A percentile compares a stretch with the other conserved stretches of the same genome.
Conservation (phyloP, 1,284 basidiomycete genomes). For the Malassezia japonica region DNA sequence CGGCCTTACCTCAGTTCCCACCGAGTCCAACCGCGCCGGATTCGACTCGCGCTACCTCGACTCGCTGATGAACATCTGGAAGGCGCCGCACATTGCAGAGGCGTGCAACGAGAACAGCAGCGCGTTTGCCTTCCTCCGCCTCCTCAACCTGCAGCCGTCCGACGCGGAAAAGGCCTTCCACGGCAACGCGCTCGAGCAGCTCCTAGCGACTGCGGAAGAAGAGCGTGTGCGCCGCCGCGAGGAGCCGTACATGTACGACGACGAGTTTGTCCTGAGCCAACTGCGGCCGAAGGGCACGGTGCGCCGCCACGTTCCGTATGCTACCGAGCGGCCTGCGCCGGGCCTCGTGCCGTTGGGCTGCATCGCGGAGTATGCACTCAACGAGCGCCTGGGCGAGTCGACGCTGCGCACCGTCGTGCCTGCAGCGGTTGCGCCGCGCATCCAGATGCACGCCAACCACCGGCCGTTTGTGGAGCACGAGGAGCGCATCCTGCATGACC, state of each 20-base stretch:
- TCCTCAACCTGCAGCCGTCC: constrained; percentile 58
- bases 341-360: constrained; percentile 56
- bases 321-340: constrained; percentile 30
- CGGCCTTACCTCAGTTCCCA: constrained; percentile 63
- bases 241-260: constrained; percentile 52
- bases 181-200: constrained; percentile 53
- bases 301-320: constrained; percentile 41
- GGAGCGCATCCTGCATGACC: constrained; percentile 52
- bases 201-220: constrained; percentile 51
- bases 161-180: constrained; percentile 59
- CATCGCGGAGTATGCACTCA: constrained; percentile 60
- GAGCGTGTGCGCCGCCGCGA: constrained; percentile 23
- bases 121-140: constrained; percentile 65
- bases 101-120: constrained; percentile 58
- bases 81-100: constrained; percentile 64
- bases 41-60: constrained; percentile 59
- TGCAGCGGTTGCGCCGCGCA: constrained; percentile 71
- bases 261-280: constrained; percentile 54
- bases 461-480: constrained; percentile 70
- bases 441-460: constrained; percentile 64
- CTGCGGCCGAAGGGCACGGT: constrained; percentile 48
- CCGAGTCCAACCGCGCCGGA: constrained; percentile 55
- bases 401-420: constrained; percentile 73
- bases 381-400: constrained; percentile 69
- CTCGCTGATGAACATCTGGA: constrained; percentile 84